A percentile compares a stretch with the other conserved stretches of the same genome.
These are phyloP conservation scores for Crithidia thermophila DNA, from an alignment of 208 protist genomes.

Conservation along the genomic window DNA sequence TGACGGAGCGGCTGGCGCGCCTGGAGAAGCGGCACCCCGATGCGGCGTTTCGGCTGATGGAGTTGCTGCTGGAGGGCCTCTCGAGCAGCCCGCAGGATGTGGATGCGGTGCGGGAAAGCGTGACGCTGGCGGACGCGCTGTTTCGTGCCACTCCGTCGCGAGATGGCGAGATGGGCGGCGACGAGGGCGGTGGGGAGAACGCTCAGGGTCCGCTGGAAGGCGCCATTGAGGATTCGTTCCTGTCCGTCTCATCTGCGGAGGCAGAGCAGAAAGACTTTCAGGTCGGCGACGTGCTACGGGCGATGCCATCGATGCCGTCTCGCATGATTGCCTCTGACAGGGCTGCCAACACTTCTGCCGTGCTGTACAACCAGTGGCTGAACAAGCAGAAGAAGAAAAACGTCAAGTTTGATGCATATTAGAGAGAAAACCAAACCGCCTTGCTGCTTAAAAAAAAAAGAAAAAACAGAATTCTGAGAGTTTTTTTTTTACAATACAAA, in stretches of 20 bases:
- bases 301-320: slow-evolving; percentile 31
- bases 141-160: background rate
- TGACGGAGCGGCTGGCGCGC: slow-evolving; percentile 18
- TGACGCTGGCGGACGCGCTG: slow-evolving; percentile 16
- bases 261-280: slow-evolving; percentile 5
- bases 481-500: too few species aligned
- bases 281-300: slow-evolving; percentile 19
- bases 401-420: slow-evolving; percentile 16
- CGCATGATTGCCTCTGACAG: slow-evolving; percentile 26
- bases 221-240: background rate
- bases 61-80: slow-evolving; percentile 30
- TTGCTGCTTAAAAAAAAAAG: background rate
- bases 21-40: slow-evolving; percentile 17
- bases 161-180: background rate
- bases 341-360: slow-evolving; percentile 28
- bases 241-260: background rate
- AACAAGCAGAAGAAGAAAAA: slow-evolving; percentile 24
- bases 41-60: slow-evolving; percentile 14
- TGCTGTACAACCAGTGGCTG: slow-evolving; percentile 37
- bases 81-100: slow-evolving; percentile 13
- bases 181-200: too few species aligned
- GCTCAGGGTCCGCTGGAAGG: too few species aligned
- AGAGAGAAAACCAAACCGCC: background rate
- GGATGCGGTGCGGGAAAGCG: slow-evolving; percentile 10
- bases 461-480: slow-evolving; percentile 1